Conservation (phyloP, 2,329 filamentous ascomycete genomes). For the Myriangium duriaei region DNA sequence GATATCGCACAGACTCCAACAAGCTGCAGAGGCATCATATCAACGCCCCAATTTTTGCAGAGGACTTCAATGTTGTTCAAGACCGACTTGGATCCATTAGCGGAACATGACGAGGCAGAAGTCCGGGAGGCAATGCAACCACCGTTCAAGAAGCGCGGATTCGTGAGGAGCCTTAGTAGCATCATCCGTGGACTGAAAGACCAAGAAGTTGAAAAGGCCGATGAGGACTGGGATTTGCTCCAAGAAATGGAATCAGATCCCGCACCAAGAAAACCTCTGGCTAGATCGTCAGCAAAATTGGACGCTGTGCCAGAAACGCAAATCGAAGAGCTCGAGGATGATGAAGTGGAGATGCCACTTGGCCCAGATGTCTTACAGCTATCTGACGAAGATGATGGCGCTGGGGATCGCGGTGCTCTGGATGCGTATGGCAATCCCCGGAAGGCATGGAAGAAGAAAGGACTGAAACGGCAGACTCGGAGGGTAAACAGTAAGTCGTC, state of each 20-base stretch:
- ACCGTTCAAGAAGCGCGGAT: constrained; percentile 31
- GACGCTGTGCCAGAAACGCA: constrained; percentile 22
- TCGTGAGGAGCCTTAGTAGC: constrained; percentile 59
- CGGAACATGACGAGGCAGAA: constrained; percentile 45
- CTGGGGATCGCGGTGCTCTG: constrained; percentile 20
- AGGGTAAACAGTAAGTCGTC: constrained; percentile 40
- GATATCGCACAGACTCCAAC: constrained; percentile 37
- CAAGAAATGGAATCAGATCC: constrained; percentile 51
- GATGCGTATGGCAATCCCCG: constrained; percentile 48
- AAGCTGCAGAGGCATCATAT: constrained; percentile 22
- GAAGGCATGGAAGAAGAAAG: constrained; percentile 68
- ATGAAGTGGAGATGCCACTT: constrained; percentile 27
- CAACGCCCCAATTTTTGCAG: constrained; percentile 60
- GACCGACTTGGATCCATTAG: constrained; percentile 34
- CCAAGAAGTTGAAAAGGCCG: constrained; percentile 55
- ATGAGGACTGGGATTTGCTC: constrained; percentile 63
- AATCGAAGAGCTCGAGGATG: constrained; percentile 31
- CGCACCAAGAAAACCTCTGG: constrained; percentile 11
- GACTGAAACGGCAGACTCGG: constrained; percentile 65
- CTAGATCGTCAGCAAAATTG: constrained; percentile 14
- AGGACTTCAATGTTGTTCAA: constrained; percentile 32
- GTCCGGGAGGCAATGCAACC: constrained; percentile 12
- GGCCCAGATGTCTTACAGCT: constrained; percentile 30
- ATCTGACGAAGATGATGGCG: constrained; percentile 46
- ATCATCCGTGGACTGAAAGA: constrained; percentile 60